phyloP scores from a whole-genome alignment of 169 alveolate species.

The Miamiensis avidus region DNA sequence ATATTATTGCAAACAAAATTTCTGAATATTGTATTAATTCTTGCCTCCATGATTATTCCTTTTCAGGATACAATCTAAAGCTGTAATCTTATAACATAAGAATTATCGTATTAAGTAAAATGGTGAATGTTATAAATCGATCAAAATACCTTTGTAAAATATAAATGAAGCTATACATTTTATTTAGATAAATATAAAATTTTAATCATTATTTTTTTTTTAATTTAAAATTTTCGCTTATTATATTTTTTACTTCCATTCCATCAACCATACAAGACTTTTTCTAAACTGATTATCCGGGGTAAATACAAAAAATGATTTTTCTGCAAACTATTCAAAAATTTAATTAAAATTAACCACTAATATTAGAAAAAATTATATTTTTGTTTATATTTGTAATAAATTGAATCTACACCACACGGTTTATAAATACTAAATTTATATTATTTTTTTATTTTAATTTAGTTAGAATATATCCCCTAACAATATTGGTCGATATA shows the following conservation, averaged over 20 bases:
- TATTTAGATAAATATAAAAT: too few relatives aligned
- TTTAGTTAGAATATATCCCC: too few relatives aligned
- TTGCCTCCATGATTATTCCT: constrained; percentile 12
- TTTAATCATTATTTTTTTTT: not conserved
- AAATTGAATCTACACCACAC: too few relatives aligned
- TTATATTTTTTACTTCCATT: not conserved
- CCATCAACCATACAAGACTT: not conserved
- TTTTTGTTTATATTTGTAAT: too few relatives aligned
- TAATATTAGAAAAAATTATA: too few relatives aligned
- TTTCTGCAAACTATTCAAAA: not conserved
- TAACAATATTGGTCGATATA: too few relatives aligned
- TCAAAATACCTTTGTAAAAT: constrained; percentile 22
- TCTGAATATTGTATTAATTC: constrained; percentile 3
- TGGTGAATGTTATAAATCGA: constrained; percentile 17
- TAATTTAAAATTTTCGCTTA: not conserved
- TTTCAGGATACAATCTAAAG: constrained; percentile 1
- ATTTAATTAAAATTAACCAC: too few relatives aligned
- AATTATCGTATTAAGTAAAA: constrained; percentile 23
- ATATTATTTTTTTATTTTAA: too few relatives aligned
- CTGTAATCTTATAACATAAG: constrained; percentile 33
- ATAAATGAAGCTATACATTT: too few relatives aligned
- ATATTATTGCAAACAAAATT: constrained; percentile 10
- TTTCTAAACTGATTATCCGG: not conserved
- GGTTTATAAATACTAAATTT: too few relatives aligned
- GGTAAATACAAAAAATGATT: not conserved